Percentiles rank a stretch among this genome's conserved stretches.
Evolutionary conservation across 345 rosid species (phyloP).

Genomic region (Carallia brachiata): DNA sequence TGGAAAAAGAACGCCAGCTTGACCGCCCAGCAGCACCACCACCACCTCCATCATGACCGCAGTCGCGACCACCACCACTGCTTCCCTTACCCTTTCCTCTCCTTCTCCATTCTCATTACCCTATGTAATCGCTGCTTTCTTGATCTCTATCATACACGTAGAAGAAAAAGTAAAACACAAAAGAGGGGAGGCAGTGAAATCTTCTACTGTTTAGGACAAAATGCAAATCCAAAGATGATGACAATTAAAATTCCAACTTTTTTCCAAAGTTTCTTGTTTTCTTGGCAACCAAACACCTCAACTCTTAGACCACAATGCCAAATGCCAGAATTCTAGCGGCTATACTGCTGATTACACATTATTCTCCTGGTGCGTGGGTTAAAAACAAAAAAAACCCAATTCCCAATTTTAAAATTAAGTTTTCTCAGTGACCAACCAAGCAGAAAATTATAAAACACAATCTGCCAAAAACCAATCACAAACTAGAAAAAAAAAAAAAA

Average conservation of each 20-base stretch:
- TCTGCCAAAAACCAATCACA: neutral
- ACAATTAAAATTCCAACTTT: neutral
- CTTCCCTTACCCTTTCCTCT: too few species aligned
- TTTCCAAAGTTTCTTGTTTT: neutral
- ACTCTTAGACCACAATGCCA: neutral
- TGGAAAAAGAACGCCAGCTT: too few species aligned
- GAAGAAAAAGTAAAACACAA: neutral
- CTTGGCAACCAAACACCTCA: constrained; percentile 14
- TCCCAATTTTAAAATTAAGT: neutral
- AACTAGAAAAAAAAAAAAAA: neutral
- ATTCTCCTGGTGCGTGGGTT: neutral
- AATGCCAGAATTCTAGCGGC: neutral
- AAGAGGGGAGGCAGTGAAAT: neutral
- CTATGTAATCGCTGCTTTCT: too few species aligned
- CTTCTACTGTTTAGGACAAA: neutral
- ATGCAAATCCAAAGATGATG: neutral
- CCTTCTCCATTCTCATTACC: too few species aligned
- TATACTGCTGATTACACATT: neutral
- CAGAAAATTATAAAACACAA: neutral
- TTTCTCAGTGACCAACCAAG: neutral
- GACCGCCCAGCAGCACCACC: too few species aligned
- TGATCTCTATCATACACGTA: neutral
- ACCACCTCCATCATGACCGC: too few species aligned
- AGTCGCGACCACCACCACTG: too few species aligned
- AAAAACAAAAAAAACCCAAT: neutral